Evolutionary conservation across 768 basidiomycete genomes (phyloP), one percentile per base, ranked within the genome.

Genomic region (Trametes elegans): DNA sequence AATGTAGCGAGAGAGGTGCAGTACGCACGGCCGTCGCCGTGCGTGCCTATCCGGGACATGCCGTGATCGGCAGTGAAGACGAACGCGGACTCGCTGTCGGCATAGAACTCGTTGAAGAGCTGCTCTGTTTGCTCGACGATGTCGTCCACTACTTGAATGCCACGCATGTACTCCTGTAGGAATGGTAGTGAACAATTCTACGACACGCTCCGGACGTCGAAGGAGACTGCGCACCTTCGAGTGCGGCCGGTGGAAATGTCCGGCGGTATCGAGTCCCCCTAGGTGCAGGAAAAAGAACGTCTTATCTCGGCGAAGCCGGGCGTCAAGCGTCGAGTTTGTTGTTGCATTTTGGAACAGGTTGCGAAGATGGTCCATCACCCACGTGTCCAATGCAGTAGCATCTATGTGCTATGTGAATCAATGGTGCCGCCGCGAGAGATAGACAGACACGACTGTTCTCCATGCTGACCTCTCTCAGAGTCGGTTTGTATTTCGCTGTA

Each of bases 51-150:
- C 28, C 76, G 80, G 5, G 88, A 89, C 92, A 94, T 94, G 8
- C 92, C 92, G 65, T 94, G 92, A 67, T 94, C 92, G 0, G 92
- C 89, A 2, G 88, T 93, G 66, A 91, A 93, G 29, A 93, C 70
- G 64, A 79, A 93, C 55, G 80, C 81, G 0, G 90, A 92, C 51
- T 86, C 80, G 19, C 81, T 72, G 54, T 90, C 87, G 28, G 72
- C 62, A 62, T 84, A 93, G 66, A 88, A 93, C 5, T 81, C 73
- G 0, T 70, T 66, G 19, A 93, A 66, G 3, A 91, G 74, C 34
- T 70, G 61, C 58, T 90, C 88, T 0, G 87, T 82, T 49, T 82
- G 75, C 29, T 74, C 74, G 24, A 92, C 88, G 58, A 94, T 85
- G 45, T 70, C 63, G 59, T 94, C 92, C 1, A 93, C 90, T 4